phyloP scores from a whole-genome alignment of 2,329 filamentous ascomycete genomes.

The Eutypa lata region DNA sequence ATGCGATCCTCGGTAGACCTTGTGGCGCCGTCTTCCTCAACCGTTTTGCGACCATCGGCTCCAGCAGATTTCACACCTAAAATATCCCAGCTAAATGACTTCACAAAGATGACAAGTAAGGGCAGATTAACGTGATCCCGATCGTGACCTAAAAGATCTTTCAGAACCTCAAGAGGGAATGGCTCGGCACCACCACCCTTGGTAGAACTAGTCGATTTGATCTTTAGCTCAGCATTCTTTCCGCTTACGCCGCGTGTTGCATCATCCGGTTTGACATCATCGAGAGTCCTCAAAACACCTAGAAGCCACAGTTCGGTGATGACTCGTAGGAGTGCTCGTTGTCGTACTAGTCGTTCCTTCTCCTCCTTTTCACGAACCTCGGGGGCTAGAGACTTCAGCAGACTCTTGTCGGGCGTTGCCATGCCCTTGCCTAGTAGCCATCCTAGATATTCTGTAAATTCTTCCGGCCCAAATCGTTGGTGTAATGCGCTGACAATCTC shows the following conservation, averaged over 20 bases:
- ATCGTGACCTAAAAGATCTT: slow-evolving; percentile 91
- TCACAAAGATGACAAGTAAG: slow-evolving; percentile 90
- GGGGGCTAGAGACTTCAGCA: slow-evolving; percentile 71
- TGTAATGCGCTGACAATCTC: slow-evolving; percentile 95
- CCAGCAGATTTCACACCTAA: slow-evolving; percentile 72
- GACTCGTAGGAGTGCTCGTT: slow-evolving; percentile 81
- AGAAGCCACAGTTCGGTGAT: slow-evolving; percentile 97
- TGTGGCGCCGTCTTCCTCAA: slow-evolving; percentile 75
- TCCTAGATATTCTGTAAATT: slow-evolving; percentile 88
- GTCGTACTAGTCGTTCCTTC: slow-evolving; percentile 84
- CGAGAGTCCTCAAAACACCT: slow-evolving; percentile 77
- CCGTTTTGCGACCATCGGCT: slow-evolving; percentile 76
- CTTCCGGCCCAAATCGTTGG: slow-evolving; percentile 84
- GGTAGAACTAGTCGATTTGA: slow-evolving; percentile 50
- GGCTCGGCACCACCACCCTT: slow-evolving; percentile 75
- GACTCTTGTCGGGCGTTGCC: slow-evolving; percentile 82
- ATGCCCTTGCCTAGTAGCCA: slow-evolving; percentile 91
- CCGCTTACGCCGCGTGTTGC: slow-evolving; percentile 57
- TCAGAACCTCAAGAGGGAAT: slow-evolving; percentile 95
- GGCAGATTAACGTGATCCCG: slow-evolving; percentile 89
- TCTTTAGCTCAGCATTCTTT: slow-evolving; percentile 62
- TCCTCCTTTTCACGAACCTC: slow-evolving; percentile 93
- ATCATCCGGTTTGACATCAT: slow-evolving; percentile 63
- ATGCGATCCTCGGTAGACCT: slow-evolving; percentile 42
- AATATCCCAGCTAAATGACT: slow-evolving; percentile 94